Conservation (phyloP, 1,139 yeast genomes). For the Nakaseomyces uthaithaninus region DNA sequence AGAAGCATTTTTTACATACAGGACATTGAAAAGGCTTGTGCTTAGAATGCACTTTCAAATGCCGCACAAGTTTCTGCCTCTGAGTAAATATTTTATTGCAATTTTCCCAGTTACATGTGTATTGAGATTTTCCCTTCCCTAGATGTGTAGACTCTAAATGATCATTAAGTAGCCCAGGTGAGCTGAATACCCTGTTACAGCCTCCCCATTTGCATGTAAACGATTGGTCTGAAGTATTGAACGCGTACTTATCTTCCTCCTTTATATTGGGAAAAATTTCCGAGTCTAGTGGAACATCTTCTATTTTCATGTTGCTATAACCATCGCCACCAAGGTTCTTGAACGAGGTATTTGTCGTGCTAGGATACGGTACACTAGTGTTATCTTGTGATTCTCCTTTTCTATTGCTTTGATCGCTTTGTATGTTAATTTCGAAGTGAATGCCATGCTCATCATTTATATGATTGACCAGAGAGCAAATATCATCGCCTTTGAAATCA, state of each 20-base stretch:
- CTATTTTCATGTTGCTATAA: too few species aligned
- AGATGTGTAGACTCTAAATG: conserved; percentile 65
- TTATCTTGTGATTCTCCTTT: conserved; percentile 14
- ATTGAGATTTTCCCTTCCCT: conserved; percentile 62
- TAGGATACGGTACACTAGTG: conserved; percentile 15
- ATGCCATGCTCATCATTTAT: conserved; percentile 46
- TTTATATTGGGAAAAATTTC: not conserved
- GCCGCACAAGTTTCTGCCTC: conserved; percentile 78
- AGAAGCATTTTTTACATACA: conserved; percentile 58
- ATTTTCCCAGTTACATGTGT: conserved; percentile 69
- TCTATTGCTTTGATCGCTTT: conserved; percentile 11
- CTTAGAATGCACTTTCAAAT: conserved; percentile 80
- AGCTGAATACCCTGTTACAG: conserved; percentile 45
- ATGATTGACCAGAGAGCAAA: conserved; percentile 51
- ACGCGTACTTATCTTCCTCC: not conserved
- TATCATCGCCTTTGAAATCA: conserved; percentile 44
- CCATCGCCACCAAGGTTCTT: too few species aligned
- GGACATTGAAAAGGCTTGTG: conserved; percentile 68
- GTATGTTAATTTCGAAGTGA: conserved; percentile 25
- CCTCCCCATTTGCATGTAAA: conserved; percentile 25
- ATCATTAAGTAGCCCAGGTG: conserved; percentile 55
- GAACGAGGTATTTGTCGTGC: too few species aligned
- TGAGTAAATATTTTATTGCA: conserved; percentile 74
- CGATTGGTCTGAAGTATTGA: not conserved
- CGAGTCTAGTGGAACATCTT: not conserved